These are phyloP conservation scores for Darksidea phi DNA, from an alignment of 495 filamentous ascomycete genomes.

Conservation along the genomic window DNA sequence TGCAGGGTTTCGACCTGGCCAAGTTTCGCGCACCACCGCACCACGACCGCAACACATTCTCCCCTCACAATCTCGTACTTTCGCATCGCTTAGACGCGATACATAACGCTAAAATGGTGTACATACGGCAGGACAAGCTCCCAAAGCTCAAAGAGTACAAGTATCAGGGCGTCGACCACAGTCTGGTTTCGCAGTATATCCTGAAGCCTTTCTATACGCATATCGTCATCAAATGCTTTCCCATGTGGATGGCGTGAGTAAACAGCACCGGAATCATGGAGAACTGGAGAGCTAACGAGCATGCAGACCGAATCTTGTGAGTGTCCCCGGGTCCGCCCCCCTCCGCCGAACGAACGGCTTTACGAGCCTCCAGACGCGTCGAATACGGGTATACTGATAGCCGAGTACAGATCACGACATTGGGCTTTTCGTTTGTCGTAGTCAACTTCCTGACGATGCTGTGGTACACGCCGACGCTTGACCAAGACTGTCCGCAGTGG, in stretches of 20 bases:
- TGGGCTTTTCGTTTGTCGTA: conserved; percentile 87
- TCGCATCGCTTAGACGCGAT: not conserved
- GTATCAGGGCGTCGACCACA: conserved; percentile 88
- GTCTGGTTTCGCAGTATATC: conserved; percentile 81
- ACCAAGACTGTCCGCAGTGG: conserved; percentile 90
- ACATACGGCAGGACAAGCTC: conserved; percentile 87
- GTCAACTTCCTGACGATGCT: conserved; percentile 89
- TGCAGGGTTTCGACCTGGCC: conserved; percentile 14
- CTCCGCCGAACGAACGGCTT: not conserved
- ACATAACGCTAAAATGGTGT: conserved; percentile 59
- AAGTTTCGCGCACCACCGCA: not conserved
- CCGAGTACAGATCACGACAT: conserved; percentile 70
- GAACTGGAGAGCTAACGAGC: conserved; percentile 31
- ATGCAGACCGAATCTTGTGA: conserved; percentile 61
- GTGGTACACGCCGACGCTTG: conserved; percentile 93
- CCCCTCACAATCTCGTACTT: not conserved
- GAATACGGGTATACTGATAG: conserved; percentile 8
- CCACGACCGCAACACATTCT: conserved; percentile 4
- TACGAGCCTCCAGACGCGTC: not conserved
- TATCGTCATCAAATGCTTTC: conserved; percentile 88
- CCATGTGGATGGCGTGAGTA: conserved; percentile 88
- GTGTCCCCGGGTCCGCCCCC: conserved; percentile 39
- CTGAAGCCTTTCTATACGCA: conserved; percentile 98
- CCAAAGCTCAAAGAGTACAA: conserved; percentile 82
- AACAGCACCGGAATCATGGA: not conserved